Base-by-base conservation (phyloP, 2,329 filamentous ascomycete genomes). In the Fusarium armeniacum region DNA sequence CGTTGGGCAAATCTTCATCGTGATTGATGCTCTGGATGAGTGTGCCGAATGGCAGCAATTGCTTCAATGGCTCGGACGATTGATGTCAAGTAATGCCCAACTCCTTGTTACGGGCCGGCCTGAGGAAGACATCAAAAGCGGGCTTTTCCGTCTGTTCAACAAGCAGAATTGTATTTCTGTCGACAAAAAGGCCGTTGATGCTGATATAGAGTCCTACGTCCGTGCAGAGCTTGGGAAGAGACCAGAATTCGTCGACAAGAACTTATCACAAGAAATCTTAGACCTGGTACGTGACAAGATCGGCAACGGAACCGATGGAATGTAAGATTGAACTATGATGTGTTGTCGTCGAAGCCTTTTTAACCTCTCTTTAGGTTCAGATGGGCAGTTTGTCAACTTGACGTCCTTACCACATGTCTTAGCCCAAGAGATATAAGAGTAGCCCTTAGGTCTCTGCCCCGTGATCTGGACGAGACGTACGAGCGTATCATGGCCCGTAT, bases 291-390 rank as follows among this genome's bases (percentile, higher is more conserved):
- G n/a, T 18, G 26, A 46, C 8, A 64, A 62, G 20, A 45, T 75
- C 28, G 69, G 67, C 13, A 56, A 61, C 28, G 36, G 72, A 8
- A 73, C 76, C 33, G 61, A 75, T 32, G 76, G 76, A 33, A 79
- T 78, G 76, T 78, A 69, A 71, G 75, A 32, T 52, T 32, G 30
- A 32, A 16, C 26, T 26, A 26, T 26, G 7, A 26, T 26, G 4
- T 26, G 24, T 26, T 4, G 24, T 26, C 7, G 5, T 26, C 24
- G 24, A 26, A 26, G 24, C 24, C 24, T 26, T 26, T 26, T 26
- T 26, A 26, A 26, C 24, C 24, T 26, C 24, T 26, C 7, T 26
- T 7, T 26, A 28, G 26, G 26, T 28, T 28, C 26, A 28, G 26
- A 28, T 28, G 26, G 26, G 26, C 26, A 28, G 26, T 7, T 28